Percentiles rank a stretch among this genome's conserved stretches.
Evolutionary conservation across 1,284 basidiomycete species (phyloP).

Genomic region (Quambalaria eucalypti): DNA sequence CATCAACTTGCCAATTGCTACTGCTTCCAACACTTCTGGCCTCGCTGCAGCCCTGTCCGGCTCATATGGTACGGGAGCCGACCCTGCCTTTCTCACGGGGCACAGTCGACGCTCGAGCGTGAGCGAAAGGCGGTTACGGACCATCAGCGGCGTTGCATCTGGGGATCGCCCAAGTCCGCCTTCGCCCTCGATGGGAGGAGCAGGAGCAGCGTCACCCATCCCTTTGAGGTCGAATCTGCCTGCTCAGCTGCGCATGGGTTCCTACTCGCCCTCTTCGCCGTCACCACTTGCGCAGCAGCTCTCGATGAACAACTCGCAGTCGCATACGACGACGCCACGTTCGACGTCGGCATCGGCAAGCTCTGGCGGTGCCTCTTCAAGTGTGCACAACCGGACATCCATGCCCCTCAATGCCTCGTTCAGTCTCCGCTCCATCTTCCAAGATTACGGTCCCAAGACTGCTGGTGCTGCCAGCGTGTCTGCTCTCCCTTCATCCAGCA

Average conservation of each 20-base stretch:
- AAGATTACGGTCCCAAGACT: not conserved
- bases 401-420: too few relatives aligned
- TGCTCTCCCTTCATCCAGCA: too few relatives aligned
- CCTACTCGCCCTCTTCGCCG: not conserved
- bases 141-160: not conserved
- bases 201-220: not conserved
- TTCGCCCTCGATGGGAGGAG: not conserved
- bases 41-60: not conserved
- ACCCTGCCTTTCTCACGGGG: not conserved
- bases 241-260: not conserved
- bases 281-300: not conserved
- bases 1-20: too few relatives aligned
- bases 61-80: not conserved
- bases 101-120: not conserved
- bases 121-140: not conserved
- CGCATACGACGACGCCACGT: not conserved
- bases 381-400: too few relatives aligned
- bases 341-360: too few relatives aligned
- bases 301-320: not conserved
- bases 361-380: too few relatives aligned
- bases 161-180: not conserved
- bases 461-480: too few relatives aligned
- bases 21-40: not conserved
- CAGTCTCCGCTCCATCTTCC: not conserved
- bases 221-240: not conserved